Percentiles rank a stretch among this genome's conserved stretches.
Evolutionary conservation across 2,329 filamentous ascomycete species (phyloP).

Genomic region (Ceratocystis variospora): DNA sequence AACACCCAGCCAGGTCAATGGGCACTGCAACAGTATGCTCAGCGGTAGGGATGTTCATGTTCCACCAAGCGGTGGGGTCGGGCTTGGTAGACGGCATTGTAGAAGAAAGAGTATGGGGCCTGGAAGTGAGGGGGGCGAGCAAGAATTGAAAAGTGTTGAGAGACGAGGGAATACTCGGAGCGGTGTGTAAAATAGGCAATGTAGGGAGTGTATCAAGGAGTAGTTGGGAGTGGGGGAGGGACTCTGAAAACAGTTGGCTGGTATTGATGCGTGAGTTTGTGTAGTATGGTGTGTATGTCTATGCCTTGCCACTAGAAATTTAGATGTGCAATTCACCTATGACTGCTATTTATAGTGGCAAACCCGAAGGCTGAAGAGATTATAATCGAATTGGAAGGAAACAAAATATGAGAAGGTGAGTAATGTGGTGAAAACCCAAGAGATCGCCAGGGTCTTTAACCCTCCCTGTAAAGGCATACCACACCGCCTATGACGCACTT

Average conservation of each 20-base stretch:
- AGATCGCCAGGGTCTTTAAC: not conserved
- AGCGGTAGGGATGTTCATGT: constrained; percentile 56
- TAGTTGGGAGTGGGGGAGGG: not conserved
- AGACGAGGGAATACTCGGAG: not conserved
- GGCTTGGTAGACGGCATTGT: not conserved
- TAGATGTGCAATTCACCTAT: not conserved
- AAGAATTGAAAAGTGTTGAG: not conserved
- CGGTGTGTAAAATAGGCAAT: not conserved
- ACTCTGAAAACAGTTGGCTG: not conserved
- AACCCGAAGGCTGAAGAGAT: not conserved
- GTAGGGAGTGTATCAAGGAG: not conserved
- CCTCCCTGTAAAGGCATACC: not conserved
- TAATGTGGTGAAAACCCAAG: no score
- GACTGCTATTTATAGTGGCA: not conserved
- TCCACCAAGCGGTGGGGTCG: constrained; percentile 53
- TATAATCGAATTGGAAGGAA: no score
- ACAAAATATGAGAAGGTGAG: no score
- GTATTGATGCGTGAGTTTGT: not conserved
- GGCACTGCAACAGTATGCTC: constrained; percentile 56
- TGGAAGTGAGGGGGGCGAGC: not conserved
- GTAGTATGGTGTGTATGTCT: not conserved
- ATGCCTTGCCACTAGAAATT: not conserved
- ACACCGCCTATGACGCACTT: not conserved
- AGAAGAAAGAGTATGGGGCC: not conserved
- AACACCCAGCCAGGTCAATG: constrained; percentile 48